phyloP scores from a whole-genome alignment of 2,329 filamentous ascomycete genomes.

The Xylariaceae sp. region DNA sequence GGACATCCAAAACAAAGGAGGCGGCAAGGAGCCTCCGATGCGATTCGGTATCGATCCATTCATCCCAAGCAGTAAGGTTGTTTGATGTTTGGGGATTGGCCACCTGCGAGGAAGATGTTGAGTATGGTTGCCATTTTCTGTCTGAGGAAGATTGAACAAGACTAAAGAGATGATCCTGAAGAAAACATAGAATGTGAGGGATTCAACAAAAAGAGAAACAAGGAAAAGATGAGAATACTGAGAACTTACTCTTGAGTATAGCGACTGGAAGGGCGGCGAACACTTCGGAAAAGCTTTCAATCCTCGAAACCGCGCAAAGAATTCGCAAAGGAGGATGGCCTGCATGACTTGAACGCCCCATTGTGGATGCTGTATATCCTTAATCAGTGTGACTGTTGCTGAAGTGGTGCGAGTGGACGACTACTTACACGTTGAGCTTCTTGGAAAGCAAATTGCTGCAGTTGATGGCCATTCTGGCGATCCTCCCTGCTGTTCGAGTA shows the following conservation, averaged over 20 bases:
- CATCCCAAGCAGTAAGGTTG: slow-evolving; percentile 38
- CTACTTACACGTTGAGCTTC: slow-evolving; percentile 47
- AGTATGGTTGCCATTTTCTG: slow-evolving; percentile 31
- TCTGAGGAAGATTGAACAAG: slow-evolving; percentile 30
- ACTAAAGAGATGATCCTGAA: slow-evolving; percentile 34
- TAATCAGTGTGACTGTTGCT: slow-evolving; percentile 6
- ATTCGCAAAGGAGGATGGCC: slow-evolving; percentile 51
- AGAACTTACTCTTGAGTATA: slow-evolving; percentile 53
- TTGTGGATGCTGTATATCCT: slow-evolving; percentile 37
- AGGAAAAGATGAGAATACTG: slow-evolving; percentile 29
- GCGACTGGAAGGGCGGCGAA: slow-evolving; percentile 46
- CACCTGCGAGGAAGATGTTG: slow-evolving; percentile 38
- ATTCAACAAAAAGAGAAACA: slow-evolving; percentile 23
- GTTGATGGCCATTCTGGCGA: slow-evolving; percentile 45
- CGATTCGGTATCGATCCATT: slow-evolving; percentile 51
- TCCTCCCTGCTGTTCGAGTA: slow-evolving; percentile 46
- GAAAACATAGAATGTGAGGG: slow-evolving; percentile 29
- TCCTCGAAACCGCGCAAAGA: slow-evolving; percentile 52
- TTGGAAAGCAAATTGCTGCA: slow-evolving; percentile 50
- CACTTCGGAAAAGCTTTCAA: slow-evolving; percentile 44
- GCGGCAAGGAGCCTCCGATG: slow-evolving; percentile 51
- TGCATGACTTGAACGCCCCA: slow-evolving; percentile 52
- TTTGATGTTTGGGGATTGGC: slow-evolving; percentile 31
- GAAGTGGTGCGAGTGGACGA: background rate
- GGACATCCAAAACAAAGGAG: slow-evolving; percentile 55